Evolutionary conservation across 2,329 filamentous ascomycete genomes (phyloP).

Genomic region (Trichoderma atroviride): DNA sequence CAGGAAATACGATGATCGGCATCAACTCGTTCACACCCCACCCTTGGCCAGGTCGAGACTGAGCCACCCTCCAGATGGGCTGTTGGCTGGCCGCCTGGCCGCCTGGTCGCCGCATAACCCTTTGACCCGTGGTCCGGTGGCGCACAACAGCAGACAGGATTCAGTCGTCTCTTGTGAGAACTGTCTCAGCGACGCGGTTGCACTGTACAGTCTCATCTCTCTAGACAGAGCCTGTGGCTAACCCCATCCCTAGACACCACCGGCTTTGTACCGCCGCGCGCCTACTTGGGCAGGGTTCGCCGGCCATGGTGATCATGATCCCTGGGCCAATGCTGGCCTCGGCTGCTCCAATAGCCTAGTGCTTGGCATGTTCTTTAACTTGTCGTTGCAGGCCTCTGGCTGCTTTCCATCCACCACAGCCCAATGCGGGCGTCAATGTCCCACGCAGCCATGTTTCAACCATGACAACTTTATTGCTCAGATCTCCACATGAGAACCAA

Average conservation of each 20-base stretch:
- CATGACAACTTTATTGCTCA: conserved; percentile 16
- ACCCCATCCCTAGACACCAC: neutral
- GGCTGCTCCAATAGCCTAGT: conserved; percentile 8
- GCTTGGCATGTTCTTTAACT: conserved; percentile 15
- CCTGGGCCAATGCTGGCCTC: conserved; percentile 2
- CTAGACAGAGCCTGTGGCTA: neutral
- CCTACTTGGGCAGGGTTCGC: conserved; percentile 9
- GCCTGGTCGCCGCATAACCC: neutral
- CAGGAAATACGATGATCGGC: conserved; percentile 18
- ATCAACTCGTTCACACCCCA: conserved; percentile 17
- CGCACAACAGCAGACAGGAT: neutral
- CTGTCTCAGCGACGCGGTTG: conserved; percentile 1
- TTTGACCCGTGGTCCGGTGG: conserved; percentile 6
- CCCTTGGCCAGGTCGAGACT: conserved; percentile 18
- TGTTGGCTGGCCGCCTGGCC: neutral
- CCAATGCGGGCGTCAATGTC: conserved; percentile 19
- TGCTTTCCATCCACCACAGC: neutral
- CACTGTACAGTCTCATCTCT: conserved; percentile 1
- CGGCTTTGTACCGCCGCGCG: neutral
- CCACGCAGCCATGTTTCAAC: conserved; percentile 20
- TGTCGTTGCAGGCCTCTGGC: neutral
- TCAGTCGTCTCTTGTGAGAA: neutral
- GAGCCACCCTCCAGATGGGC: conserved; percentile 7
- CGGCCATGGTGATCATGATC: conserved; percentile 7
- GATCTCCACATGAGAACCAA: conserved; percentile 12